These are phyloP conservation scores for Leccinum griseonigrum DNA, from an alignment of 1,284 basidiomycete species.

Conservation along the genomic window DNA sequence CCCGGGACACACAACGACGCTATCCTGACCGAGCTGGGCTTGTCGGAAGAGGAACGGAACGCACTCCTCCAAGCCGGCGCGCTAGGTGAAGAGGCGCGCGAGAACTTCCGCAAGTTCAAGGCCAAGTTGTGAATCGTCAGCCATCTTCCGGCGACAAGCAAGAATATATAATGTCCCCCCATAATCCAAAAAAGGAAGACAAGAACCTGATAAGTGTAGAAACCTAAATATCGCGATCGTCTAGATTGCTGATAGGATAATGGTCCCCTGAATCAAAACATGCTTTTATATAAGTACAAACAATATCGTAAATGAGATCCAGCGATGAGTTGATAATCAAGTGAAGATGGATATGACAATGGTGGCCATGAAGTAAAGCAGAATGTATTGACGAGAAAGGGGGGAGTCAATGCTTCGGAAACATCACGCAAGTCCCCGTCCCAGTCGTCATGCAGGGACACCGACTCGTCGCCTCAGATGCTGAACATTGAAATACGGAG, in stretches of 20 bases:
- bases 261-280: not conserved
- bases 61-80: conserved; percentile 43
- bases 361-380: not conserved
- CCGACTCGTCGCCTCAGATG: conserved; percentile 31
- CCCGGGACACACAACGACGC: conserved; percentile 54
- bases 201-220: not conserved
- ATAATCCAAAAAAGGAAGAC: not conserved
- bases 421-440: not conserved
- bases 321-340: not conserved
- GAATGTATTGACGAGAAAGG: not conserved
- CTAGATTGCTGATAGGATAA: conserved; percentile 14
- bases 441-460: conserved; percentile 17
- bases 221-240: conserved; percentile 6
- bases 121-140: conserved; percentile 17
- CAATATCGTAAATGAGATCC: not conserved
- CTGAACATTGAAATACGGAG: conserved; percentile 33
- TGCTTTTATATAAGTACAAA: not conserved
- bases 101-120: conserved; percentile 6
- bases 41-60: conserved; percentile 37
- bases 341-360: not conserved
- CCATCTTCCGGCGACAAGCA: not conserved
- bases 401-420: not conserved
- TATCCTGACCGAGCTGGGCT: conserved; percentile 48
- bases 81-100: conserved; percentile 34
- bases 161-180: not conserved